These are phyloP conservation scores for Aquilaria yunnanensis DNA, from an alignment of 345 rosid genomes.

Conservation along the genomic window DNA sequence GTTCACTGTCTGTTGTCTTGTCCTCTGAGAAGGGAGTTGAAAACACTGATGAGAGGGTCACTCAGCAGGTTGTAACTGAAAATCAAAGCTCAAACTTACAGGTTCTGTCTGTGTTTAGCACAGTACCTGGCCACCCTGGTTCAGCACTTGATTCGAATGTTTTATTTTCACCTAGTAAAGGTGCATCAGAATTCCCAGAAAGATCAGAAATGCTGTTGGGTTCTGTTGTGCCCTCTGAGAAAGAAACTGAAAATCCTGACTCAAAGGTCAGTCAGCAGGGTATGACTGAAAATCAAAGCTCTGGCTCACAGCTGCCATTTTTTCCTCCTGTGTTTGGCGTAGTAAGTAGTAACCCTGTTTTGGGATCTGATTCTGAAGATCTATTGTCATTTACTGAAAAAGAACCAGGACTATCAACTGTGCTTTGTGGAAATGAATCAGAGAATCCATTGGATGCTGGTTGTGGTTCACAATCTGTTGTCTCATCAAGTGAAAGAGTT, in stretches of 20 bases:
- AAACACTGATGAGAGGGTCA: constrained; percentile 29
- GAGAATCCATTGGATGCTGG: constrained; percentile 14
- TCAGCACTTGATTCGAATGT: constrained; percentile 18
- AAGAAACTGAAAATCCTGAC: constrained; percentile 38
- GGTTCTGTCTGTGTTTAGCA: constrained; percentile 25
- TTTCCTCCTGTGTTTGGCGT: constrained; percentile 23
- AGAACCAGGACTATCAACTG: neutral
- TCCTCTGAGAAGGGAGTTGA: constrained; percentile 49
- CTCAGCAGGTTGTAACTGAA: constrained; percentile 36
- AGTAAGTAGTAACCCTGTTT: constrained; percentile 11
- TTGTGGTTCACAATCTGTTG: constrained; percentile 21
- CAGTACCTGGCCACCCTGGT: constrained; percentile 12
- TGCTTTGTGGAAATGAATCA: constrained; percentile 1
- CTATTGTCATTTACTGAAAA: constrained; percentile 14
- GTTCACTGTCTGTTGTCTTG: too few species aligned
- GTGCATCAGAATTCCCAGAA: too few species aligned
- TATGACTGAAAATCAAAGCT: constrained; percentile 32
- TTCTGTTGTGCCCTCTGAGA: constrained; percentile 27
- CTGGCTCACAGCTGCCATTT: constrained; percentile 18
- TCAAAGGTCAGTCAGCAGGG: constrained; percentile 40
- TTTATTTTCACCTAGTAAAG: too few species aligned
- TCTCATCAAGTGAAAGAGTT: constrained; percentile 19
- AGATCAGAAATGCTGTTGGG: too few species aligned
- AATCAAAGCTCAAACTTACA: constrained; percentile 33
- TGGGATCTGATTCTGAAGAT: constrained; percentile 25